These are phyloP conservation scores for Blastobotrys persicus DNA, from an alignment of 1,139 yeast genomes.

Conservation along the genomic window DNA sequence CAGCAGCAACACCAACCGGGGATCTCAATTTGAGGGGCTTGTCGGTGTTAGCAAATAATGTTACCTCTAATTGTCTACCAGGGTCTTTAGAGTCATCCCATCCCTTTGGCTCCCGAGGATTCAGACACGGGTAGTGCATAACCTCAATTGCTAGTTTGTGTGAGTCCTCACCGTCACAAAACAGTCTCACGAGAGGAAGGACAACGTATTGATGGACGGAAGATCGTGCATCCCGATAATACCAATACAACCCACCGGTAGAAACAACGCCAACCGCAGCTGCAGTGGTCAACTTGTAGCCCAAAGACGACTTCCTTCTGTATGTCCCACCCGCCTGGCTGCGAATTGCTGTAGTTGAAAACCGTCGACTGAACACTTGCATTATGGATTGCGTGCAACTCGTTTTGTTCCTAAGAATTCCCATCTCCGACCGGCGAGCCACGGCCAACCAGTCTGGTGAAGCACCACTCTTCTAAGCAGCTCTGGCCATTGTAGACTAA, in stretches of 20 bases:
- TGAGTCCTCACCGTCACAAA: slow-evolving; percentile 80
- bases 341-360: slow-evolving; percentile 7
- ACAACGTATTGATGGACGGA: slow-evolving; percentile 75
- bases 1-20: slow-evolving; percentile 95
- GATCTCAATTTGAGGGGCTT: slow-evolving; percentile 48
- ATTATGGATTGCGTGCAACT: neutral
- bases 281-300: slow-evolving; percentile 25
- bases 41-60: slow-evolving; percentile 31
- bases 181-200: slow-evolving; percentile 70
- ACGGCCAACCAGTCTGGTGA: no score
- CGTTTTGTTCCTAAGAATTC: neutral
- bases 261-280: slow-evolving; percentile 38
- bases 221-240: slow-evolving; percentile 72
- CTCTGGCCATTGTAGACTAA: no score
- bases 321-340: neutral
- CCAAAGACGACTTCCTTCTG: slow-evolving; percentile 19
- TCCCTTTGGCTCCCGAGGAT: slow-evolving; percentile 32
- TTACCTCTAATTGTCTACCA: slow-evolving; percentile 29
- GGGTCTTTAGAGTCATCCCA: slow-evolving; percentile 37
- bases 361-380: slow-evolving; percentile 5
- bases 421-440: neutral
- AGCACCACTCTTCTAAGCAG: no score
- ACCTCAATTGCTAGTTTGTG: slow-evolving; percentile 71
- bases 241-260: slow-evolving; percentile 39
- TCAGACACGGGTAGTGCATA: slow-evolving; percentile 50